Percentiles rank a stretch among this genome's conserved stretches.
Evolutionary conservation across 306 rosid genomes (phyloP).

Genomic region (Ceratonia siliqua): DNA sequence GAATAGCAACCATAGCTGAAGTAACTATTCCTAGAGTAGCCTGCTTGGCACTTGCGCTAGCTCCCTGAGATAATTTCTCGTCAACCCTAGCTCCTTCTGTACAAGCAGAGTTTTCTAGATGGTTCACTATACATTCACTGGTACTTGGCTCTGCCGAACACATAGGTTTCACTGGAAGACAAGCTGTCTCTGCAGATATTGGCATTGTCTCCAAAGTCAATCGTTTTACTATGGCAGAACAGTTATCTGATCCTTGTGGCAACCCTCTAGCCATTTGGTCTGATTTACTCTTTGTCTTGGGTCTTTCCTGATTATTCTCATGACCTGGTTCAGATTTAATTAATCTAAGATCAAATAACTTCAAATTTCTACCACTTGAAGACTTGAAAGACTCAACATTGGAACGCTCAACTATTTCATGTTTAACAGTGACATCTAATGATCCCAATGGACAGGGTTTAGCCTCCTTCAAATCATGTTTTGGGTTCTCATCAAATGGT

Average conservation of each 20-base stretch:
- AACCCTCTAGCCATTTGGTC: slow-evolving; percentile 35
- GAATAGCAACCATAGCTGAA: slow-evolving; percentile 33
- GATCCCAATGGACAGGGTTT: slow-evolving; percentile 33
- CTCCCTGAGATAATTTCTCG: slow-evolving; percentile 37
- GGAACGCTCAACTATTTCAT: slow-evolving; percentile 42
- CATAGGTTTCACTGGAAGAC: slow-evolving; percentile 34
- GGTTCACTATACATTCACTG: slow-evolving; percentile 33
- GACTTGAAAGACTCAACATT: slow-evolving; percentile 35
- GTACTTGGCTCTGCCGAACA: slow-evolving; percentile 41
- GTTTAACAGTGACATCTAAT: slow-evolving; percentile 45
- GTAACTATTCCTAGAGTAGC: slow-evolving; percentile 36
- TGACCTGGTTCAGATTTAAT: slow-evolving; percentile 56
- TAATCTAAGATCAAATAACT: slow-evolving; percentile 41
- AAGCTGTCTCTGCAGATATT: slow-evolving; percentile 32
- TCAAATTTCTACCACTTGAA: slow-evolving; percentile 31
- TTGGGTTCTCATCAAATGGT: slow-evolving; percentile 62
- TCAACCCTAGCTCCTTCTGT: slow-evolving; percentile 25
- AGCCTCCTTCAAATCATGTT: slow-evolving; percentile 41
- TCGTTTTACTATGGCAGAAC: slow-evolving; percentile 28
- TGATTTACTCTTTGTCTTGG: slow-evolving; percentile 39
- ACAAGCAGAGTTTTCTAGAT: slow-evolving; percentile 20
- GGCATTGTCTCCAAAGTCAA: background rate
- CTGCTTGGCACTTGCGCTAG: slow-evolving; percentile 39
- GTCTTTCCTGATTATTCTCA: slow-evolving; percentile 35
- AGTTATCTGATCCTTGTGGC: slow-evolving; percentile 31